A percentile compares a stretch with the other conserved stretches of the same genome.
phyloP scores from a whole-genome alignment of 495 filamentous ascomycete genomes.

The Stereocaulon alpinum region DNA sequence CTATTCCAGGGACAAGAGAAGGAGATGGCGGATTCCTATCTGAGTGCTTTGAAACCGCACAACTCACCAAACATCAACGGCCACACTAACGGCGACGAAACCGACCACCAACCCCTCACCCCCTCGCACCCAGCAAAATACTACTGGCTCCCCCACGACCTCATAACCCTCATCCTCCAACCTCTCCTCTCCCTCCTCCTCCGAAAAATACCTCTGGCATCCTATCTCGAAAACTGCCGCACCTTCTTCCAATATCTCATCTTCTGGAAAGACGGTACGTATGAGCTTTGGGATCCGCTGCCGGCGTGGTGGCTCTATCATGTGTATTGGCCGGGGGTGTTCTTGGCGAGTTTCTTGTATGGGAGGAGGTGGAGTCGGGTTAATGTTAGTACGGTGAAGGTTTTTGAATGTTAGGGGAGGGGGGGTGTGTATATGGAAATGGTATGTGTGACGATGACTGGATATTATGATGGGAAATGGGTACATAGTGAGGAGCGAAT shows the following conservation, averaged over 20 bases:
- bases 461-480: no score
- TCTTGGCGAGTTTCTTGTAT: slow-evolving; percentile 29
- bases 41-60: slow-evolving; percentile 27
- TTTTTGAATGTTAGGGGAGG: slow-evolving; percentile 35
- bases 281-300: slow-evolving; percentile 48
- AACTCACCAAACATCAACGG: slow-evolving; percentile 11
- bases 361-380: slow-evolving; percentile 44
- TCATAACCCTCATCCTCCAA: slow-evolving; percentile 39
- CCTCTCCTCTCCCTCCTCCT: slow-evolving; percentile 30
- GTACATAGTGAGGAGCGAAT: no score
- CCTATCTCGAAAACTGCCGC: slow-evolving; percentile 11
- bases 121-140: slow-evolving; percentile 18
- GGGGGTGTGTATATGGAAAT: neutral
- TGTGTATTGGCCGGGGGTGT: slow-evolving; percentile 48
- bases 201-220: neutral
- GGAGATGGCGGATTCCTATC: slow-evolving; percentile 33
- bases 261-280: slow-evolving; percentile 51
- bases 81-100: neutral
- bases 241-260: slow-evolving; percentile 36
- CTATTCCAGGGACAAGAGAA: slow-evolving; percentile 33
- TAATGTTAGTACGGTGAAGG: slow-evolving; percentile 49
- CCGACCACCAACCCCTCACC: neutral
- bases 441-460: no score
- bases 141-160: slow-evolving; percentile 52
- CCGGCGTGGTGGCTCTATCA: slow-evolving; percentile 50